Base-by-base conservation (phyloP, 805 yeast species). In the Wickerhamomyces bovis region DNA sequence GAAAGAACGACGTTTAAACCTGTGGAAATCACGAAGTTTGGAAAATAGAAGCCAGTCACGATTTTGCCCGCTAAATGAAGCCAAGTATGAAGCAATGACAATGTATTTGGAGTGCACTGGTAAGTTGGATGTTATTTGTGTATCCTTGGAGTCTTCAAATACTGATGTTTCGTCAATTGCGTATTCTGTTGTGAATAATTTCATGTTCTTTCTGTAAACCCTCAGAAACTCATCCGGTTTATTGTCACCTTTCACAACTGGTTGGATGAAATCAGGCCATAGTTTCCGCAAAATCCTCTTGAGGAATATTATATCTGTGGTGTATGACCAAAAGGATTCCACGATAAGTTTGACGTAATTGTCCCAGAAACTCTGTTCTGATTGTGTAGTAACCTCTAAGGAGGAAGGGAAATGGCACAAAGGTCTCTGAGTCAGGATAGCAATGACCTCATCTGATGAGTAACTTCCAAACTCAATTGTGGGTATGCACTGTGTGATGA, bases 11-110 rank as follows among this genome's bases (percentile, higher is more conserved):
- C 64, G 33, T 65, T 57, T 50, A 56, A 60, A 42, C 56, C 60
- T 53, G 19, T 71, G 68, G 18, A 72, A 69, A 13, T 74, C 78
- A 51, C 72, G 77, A 39, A 84, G 68, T 49, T 74, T 79, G 28
- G 96, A 83, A 57, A 87, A 90, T 44, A 77, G 69, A 44, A 79
- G 76, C 56, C 81, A 67, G 63, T 89, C 97, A 57, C 75, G 76
- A 50, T 78, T 76, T 2, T 83, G 80, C 26, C 83, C 85, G 46
- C 80, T 78, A 58, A 77, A 85, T 0, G 96, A 88, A 1, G 96
- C 95, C 42, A 89, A 66, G 61, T 85, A 90, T 1, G 95, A 82
- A 1, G 96, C 88, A 28, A 89, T 75, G 15, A 89, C 64, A n/a
- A 90, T 65, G 58, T 76, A 87, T 58, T 86, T 85, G 2, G 92